Evolutionary conservation across 768 basidiomycete genomes (phyloP), one percentile per base, ranked within the genome.

Genomic region (Boletellus sp.): DNA sequence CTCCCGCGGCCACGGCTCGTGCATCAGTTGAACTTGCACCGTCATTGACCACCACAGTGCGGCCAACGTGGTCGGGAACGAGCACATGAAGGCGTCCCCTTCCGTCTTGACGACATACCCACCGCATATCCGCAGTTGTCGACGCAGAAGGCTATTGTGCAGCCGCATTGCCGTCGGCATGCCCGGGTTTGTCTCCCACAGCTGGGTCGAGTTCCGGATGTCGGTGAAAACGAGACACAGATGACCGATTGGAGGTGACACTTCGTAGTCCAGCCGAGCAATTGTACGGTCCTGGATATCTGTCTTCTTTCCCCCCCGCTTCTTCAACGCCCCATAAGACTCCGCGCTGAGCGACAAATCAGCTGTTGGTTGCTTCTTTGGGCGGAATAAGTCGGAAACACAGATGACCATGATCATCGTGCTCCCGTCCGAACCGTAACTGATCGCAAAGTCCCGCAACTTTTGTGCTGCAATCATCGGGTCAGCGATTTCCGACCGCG

Each of bases 21-120:
- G 74, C 22, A 98, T 74, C 11, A 99, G 76, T 59, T 88, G 81
- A 24, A 84, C 71, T 66, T 98, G 96, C 16, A 94, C 88, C 26
- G 80, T 83, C 61, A 96, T 74, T 57, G 86, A 87, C 89, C 92
- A 99, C 77, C 92, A 85, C 16, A 97, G 70, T 0, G 92, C 96
- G 0, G 88, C 78, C 2, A 92, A 75, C 12, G 92, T 80, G 2
- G 85, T 90, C 3, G 91, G 89, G 78, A 99, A 99, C 19, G 95
- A 92, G 46, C 94, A 94, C 90, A 99, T 94, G 75, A 99, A 99
- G 1, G 95, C 85, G 62, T 98, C 96, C 24, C 96, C 96, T 84
- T 99, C 96, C 11, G 96, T 99, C 72, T 99, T 99, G 62, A 98
- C 95, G 71, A 97, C 93, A 67, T 98, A 99, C 1, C 96, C 96